Conservation (phyloP, 352 stramenopile genomes). For the Thalassiosira exigua region DNA sequence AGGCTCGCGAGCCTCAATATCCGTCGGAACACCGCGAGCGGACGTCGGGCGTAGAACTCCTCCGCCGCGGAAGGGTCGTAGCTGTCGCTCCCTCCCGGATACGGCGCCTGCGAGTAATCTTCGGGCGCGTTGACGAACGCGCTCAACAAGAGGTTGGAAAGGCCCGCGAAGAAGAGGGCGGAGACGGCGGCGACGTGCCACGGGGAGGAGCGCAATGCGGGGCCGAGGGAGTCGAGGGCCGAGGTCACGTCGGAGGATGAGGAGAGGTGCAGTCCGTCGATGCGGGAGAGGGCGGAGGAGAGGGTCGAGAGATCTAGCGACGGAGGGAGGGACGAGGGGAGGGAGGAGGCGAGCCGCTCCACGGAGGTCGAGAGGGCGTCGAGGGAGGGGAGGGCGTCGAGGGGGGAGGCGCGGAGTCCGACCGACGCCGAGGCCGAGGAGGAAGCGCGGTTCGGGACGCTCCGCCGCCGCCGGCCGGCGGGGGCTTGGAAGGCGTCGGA, state of each 20-base stretch:
- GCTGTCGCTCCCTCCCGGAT: constrained; percentile 51
- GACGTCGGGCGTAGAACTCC: constrained; percentile 66
- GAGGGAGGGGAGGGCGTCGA: background rate
- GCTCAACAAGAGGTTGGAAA: constrained; percentile 9
- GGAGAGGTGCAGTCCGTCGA: constrained; percentile 10
- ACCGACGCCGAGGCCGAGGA: background rate
- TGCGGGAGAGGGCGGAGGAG: background rate
- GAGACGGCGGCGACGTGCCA: constrained; percentile 62
- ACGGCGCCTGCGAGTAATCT: constrained; percentile 60
- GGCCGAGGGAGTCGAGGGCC: constrained; percentile 4
- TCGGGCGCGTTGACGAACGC: constrained; percentile 51
- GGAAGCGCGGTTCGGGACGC: background rate
- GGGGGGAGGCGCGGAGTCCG: background rate
- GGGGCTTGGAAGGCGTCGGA: background rate
- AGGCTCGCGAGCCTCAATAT: constrained; percentile 68
- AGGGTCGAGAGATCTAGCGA: too few relatives aligned
- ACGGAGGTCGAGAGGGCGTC: too few relatives aligned
- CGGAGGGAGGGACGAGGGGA: too few relatives aligned
- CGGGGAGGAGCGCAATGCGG: constrained; percentile 7
- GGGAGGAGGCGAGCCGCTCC: too few relatives aligned
- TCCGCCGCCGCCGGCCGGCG: background rate
- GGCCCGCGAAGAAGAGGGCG: constrained; percentile 19
- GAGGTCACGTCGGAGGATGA: background rate
- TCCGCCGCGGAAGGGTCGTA: constrained; percentile 58
- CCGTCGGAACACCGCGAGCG: constrained; percentile 62